Evolutionary conservation across 768 basidiomycete genomes (phyloP).

Genomic region (Zangia roseola): DNA sequence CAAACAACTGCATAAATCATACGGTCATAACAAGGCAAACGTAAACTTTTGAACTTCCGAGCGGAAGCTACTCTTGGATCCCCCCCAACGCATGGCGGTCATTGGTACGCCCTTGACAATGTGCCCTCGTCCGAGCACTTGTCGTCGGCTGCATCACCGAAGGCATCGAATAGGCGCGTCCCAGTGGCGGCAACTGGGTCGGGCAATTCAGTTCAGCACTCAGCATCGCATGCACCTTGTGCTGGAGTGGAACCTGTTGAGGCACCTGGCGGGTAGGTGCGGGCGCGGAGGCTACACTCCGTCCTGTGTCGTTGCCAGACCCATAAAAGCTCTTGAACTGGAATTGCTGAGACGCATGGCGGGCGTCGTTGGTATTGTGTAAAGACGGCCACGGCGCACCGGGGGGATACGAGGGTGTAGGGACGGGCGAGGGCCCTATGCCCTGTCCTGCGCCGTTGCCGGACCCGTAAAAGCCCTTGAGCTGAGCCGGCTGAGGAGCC

Average conservation of each 20-base stretch:
- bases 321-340: background rate
- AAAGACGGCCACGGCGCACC: background rate
- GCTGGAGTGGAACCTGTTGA: background rate
- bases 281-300: background rate
- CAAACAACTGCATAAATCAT: no score
- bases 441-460: no score
- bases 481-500: background rate
- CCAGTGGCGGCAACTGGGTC: conserved; percentile 1
- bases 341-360: background rate
- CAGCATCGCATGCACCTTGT: conserved; percentile 2
- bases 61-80: conserved; percentile 1
- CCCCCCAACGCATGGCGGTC: conserved; percentile 5
- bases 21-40: no score
- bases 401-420: background rate
- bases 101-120: no score
- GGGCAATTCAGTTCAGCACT: background rate
- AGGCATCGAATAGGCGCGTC: conserved; percentile 20
- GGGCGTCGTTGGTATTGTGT: background rate
- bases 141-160: background rate
- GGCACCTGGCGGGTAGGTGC: no score
- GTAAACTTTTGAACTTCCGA: no score
- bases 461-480: no score
- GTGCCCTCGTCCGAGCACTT: no score
- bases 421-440: background rate
- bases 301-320: no score